phyloP scores from a whole-genome alignment of 2,329 filamentous ascomycete species.

The Aspergillus sp. region DNA sequence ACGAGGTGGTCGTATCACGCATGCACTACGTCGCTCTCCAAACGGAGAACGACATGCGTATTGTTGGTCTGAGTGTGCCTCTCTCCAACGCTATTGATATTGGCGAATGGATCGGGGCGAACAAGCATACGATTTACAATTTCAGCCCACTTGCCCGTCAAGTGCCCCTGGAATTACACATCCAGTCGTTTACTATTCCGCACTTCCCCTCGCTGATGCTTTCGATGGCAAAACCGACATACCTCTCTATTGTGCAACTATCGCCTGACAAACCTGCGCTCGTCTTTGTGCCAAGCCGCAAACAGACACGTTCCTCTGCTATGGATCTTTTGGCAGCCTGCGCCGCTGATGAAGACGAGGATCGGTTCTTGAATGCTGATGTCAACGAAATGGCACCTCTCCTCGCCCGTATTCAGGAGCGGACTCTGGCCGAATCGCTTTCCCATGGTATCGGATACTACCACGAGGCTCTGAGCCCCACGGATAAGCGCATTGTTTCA shows the following conservation, averaged over 20 bases:
- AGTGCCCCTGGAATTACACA: conserved; percentile 81
- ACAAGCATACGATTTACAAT: conserved; percentile 97
- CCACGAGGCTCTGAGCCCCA: conserved; percentile 81
- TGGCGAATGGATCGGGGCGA: conserved; percentile 95
- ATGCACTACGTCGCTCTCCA: conserved; percentile 95
- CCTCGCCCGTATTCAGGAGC: conserved; percentile 74
- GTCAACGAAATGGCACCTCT: conserved; percentile 72
- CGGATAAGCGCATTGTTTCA: conserved; percentile 87
- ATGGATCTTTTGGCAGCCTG: conserved; percentile 82
- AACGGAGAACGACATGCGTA: conserved; percentile 72
- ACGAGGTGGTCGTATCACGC: conserved; percentile 93
- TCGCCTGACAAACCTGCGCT: conserved; percentile 83
- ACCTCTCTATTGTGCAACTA: conserved; percentile 77
- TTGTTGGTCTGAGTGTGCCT: conserved; percentile 83
- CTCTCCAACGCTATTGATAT: conserved; percentile 87
- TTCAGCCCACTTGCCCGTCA: conserved; percentile 89
- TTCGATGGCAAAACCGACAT: conserved; percentile 93
- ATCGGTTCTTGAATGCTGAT: conserved; percentile 82
- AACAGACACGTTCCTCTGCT: conserved; percentile 81
- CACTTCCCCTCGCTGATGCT: conserved; percentile 98
- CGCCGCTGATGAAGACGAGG: conserved; percentile 80
- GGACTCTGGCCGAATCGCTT: conserved; percentile 76
- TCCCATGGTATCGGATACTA: conserved; percentile 95
- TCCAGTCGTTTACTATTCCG: conserved; percentile 90
- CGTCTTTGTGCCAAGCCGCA: conserved; percentile 84